Conservation (phyloP, 352 stramenopile genomes). For the Phytopythium chamaehyphon region DNA sequence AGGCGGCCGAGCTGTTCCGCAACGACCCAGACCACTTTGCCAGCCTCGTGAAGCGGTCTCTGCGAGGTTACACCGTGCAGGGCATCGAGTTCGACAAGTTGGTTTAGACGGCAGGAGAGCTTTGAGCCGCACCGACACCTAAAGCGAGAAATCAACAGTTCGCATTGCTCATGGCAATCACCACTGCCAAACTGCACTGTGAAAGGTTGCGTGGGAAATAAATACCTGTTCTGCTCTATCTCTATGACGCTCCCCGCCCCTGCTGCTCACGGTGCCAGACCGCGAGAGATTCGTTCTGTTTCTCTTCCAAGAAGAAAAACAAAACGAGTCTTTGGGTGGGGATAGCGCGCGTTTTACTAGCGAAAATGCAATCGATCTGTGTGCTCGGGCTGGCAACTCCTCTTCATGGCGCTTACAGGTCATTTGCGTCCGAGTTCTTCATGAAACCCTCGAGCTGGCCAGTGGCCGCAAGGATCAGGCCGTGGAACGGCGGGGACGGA, state of each 20-base stretch:
- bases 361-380: background rate
- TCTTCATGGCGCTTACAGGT: slow-evolving; percentile 7
- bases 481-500: slow-evolving; percentile 97
- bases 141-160: no score
- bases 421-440: slow-evolving; percentile 28
- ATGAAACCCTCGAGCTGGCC: slow-evolving; percentile 75
- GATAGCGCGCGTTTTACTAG: slow-evolving; percentile 8
- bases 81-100: slow-evolving; percentile 83
- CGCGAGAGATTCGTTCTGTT: slow-evolving; percentile 35
- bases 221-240: slow-evolving; percentile 1
- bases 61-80: slow-evolving; percentile 77
- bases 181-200: no score
- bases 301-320: slow-evolving; percentile 35
- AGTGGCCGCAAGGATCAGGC: slow-evolving; percentile 91
- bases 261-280: slow-evolving; percentile 15
- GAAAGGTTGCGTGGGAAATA: background rate
- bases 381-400: background rate
- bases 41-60: slow-evolving; percentile 82
- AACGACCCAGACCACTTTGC: slow-evolving; percentile 93
- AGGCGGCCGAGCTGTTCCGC: slow-evolving; percentile 96
- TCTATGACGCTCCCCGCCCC: background rate
- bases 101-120: slow-evolving; percentile 34
- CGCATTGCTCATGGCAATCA: no score
- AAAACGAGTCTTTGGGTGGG: slow-evolving; percentile 16
- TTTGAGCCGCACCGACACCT: no score